phyloP scores from a whole-genome alignment of 345 rosid species.

The Euphorbia tirucalli region DNA sequence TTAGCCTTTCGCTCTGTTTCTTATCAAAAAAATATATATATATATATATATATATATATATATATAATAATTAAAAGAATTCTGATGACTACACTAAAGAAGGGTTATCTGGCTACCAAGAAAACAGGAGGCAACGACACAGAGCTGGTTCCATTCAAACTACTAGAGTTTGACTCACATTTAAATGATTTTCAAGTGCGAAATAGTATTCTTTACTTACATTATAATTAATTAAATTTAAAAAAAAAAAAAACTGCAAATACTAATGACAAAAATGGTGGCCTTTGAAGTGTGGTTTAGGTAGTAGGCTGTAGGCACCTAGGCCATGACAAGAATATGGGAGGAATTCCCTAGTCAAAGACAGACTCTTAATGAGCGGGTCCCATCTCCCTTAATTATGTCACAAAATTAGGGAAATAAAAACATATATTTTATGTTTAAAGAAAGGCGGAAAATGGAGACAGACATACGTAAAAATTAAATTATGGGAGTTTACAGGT shows the following conservation, averaged over 20 bases:
- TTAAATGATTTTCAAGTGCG: too few species aligned
- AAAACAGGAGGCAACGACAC: slow-evolving; percentile 6
- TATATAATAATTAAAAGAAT: too few species aligned
- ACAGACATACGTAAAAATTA: neutral
- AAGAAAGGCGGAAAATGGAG: neutral
- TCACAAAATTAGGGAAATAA: neutral
- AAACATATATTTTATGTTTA: neutral
- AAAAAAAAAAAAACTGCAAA: neutral
- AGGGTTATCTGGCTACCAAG: neutral
- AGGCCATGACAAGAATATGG: too few species aligned
- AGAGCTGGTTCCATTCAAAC: neutral
- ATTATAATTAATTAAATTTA: too few species aligned
- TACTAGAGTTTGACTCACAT: neutral
- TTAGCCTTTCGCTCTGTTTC: too few species aligned
- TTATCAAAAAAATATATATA: too few species aligned
- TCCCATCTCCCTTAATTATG: neutral
- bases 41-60: too few species aligned
- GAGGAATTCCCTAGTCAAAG: neutral
- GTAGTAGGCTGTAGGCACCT: too few species aligned
- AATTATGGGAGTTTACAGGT: neutral
- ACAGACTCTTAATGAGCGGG: neutral
- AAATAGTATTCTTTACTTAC: too few species aligned
- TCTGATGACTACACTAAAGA: neutral
- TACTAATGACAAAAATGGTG: neutral
- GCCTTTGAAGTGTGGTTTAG: neutral